Base-by-base conservation (phyloP, 2,329 filamentous ascomycete species). In the Rhynchosporium graminicola region DNA sequence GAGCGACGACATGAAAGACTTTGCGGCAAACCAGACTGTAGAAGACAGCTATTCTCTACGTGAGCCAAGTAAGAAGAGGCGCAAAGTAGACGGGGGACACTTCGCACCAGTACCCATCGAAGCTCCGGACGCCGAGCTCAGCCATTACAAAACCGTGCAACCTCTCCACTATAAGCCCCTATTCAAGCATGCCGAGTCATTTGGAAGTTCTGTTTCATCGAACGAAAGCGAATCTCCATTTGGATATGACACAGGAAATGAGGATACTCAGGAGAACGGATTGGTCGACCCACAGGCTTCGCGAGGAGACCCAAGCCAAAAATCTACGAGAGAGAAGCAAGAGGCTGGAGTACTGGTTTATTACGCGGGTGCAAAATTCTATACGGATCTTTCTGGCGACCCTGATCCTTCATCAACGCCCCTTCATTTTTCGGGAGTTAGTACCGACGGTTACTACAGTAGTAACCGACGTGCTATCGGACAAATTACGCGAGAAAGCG, bases 281-380 rank as follows among this genome's bases (percentile, higher is more conserved):
- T 42, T 33, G 6, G 56, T 26, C 26, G 28, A 59, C 31, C 57
- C 46, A 26, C 38, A 43, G 47, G 33, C 29, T 7, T 52, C 46
- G 57, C 48, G 48, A 26, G 28, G 40, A 3, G 15, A n/a, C 10
- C 38, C 47, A 8, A 33, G 29, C 20, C 57, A 31, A 20, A 33
- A 31, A 5, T 51, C 57, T 15, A 15, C 36, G 12, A 43, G 31
- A 42, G 57, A 51, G 29, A 59, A 33, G 6, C 46, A 43, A 0
- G 81, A 86, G 12, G 86, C 90, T 63, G 91, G 91, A 8, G 87
- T 89, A 0, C 89, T 96, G 67, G 92, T 94, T 20, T 96, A 93
- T 72, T 96, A 94, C 73, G 91, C 83, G 64, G 90, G 89, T 31
- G 88, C 89, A 1, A 85, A 84, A 0, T 96, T 95, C 73, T 95